These are phyloP conservation scores for Aureobasidium lini DNA, from an alignment of 2,329 filamentous ascomycete species.

Conservation along the genomic window DNA sequence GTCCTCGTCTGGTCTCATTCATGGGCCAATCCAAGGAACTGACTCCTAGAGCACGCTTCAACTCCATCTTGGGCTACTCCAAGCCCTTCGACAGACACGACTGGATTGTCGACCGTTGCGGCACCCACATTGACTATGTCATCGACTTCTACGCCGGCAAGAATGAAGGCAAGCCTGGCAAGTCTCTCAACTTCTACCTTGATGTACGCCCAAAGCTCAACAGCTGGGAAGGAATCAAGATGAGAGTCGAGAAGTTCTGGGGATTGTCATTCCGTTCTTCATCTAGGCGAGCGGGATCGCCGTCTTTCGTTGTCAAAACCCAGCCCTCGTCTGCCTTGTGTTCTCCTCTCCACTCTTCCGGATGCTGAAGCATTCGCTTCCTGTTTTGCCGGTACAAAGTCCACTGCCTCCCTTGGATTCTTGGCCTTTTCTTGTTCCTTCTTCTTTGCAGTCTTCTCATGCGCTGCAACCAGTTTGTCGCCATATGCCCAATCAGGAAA, in stretches of 20 bases:
- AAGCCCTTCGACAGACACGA: slow-evolving; percentile 93
- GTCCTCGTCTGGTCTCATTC: slow-evolving; percentile 78
- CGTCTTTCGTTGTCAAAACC: slow-evolving; percentile 13
- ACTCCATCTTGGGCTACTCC: slow-evolving; percentile 79
- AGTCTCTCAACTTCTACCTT: slow-evolving; percentile 54
- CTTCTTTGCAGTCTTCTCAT: slow-evolving; percentile 13
- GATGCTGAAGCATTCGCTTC: background rate
- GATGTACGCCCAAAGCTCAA: slow-evolving; percentile 61
- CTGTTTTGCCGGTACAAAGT: slow-evolving; percentile 11
- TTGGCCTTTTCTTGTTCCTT: slow-evolving; percentile 9
- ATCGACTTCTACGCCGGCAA: slow-evolving; percentile 94
- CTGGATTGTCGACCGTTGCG: slow-evolving; percentile 93
- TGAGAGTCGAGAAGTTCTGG: slow-evolving; percentile 37
- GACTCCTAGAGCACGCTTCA: slow-evolving; percentile 76
- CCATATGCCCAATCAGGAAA: slow-evolving; percentile 14
- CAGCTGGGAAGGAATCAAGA: slow-evolving; percentile 52
- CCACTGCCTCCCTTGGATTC: background rate
- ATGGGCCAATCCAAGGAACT: slow-evolving; percentile 57
- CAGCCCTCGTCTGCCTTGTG: slow-evolving; percentile 8
- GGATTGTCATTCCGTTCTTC: slow-evolving; percentile 17
- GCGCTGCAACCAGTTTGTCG: slow-evolving; percentile 11
- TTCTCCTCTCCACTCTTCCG: slow-evolving; percentile 7
- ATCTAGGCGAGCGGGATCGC: slow-evolving; percentile 8
- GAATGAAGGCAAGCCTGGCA: slow-evolving; percentile 34
- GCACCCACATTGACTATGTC: slow-evolving; percentile 79